Evolutionary conservation across 805 yeast genomes (phyloP), one percentile per base, ranked within the genome.

Genomic region (Yueomyces sinensis): DNA sequence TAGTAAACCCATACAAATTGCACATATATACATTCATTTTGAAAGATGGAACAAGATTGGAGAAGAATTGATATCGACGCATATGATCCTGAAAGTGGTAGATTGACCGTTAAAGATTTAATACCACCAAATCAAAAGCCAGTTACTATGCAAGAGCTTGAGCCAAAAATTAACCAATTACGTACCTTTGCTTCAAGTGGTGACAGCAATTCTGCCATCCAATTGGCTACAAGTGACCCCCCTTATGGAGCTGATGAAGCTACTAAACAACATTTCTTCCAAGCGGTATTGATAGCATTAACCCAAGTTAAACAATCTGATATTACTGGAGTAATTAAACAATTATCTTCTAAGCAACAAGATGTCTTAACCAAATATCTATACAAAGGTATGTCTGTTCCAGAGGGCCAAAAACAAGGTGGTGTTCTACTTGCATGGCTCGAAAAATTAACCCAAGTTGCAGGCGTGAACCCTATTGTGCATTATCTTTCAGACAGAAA

Each of bases 11-110:
- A n/a, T n/a, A n/a, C n/a, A n/a, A n/a, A n/a, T n/a, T n/a, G n/a
- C n/a, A n/a, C n/a, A n/a, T n/a, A n/a, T n/a, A n/a, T n/a, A n/a
- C n/a, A n/a, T n/a, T n/a, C n/a, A n/a, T n/a, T n/a, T n/a, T n/a
- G n/a, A n/a, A n/a, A n/a, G n/a, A 45, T 45, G 49, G 35, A 40
- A 40, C 28, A 25, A 25, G 86, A 79, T 52, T 82, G 94, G 94
- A 80, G 98, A 71, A 76, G 91, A 69, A 83, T 89, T 47, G 95
- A 91, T 56, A 76, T 91, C 35, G 97, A 91, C 58, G 82, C 84
- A 14, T 76, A 75, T 44, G 95, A 87, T 52, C 82, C 94, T 3
- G 95, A 87, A 32, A 71, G 70, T 46, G 63, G 62, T 14, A 75
- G 73, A 47, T 58, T 82, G 41, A 66, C 77, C 23, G 66, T 67